Evolutionary conservation across 1,284 basidiomycete species (phyloP).

Genomic region (Melanopsichium pennsylvanicum): DNA sequence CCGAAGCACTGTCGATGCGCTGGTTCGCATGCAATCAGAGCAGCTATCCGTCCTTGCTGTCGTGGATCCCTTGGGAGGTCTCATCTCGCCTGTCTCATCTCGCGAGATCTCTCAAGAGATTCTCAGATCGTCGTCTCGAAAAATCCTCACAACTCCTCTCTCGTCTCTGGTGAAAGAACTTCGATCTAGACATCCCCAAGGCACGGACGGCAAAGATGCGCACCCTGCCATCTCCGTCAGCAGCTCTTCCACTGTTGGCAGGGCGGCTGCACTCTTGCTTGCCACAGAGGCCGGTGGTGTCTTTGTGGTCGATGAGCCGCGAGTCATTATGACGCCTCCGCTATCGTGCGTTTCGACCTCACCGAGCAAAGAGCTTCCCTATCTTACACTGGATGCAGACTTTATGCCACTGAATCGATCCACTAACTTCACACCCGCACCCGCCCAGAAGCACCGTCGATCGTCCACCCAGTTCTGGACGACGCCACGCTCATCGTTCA

Average conservation of each 20-base stretch:
- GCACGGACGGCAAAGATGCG: conserved; percentile 37
- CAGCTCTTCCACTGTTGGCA: conserved; percentile 18
- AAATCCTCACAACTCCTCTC: conserved; percentile 40
- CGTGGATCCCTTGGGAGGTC: conserved; percentile 34
- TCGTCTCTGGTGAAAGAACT: conserved; percentile 31
- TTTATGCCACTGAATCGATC: conserved; percentile 26
- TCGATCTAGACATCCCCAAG: conserved; percentile 35
- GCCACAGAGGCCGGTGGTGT: conserved; percentile 28
- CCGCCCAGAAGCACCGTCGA: conserved; percentile 31
- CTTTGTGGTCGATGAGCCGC: conserved; percentile 37
- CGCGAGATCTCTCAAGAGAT: conserved; percentile 38
- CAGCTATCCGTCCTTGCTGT: conserved; percentile 26
- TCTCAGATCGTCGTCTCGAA: conserved; percentile 28
- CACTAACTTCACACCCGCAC: conserved; percentile 25
- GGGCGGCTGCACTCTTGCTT: conserved; percentile 37
- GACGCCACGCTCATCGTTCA: conserved; percentile 22
- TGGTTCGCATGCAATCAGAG: conserved; percentile 39
- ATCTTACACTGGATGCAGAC: conserved; percentile 23
- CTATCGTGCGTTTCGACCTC: conserved; percentile 36
- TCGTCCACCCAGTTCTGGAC: conserved; percentile 44
- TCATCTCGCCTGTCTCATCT: conserved; percentile 39
- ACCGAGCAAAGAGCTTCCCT: conserved; percentile 20
- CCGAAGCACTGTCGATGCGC: conserved; percentile 36
- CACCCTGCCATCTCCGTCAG: conserved; percentile 42
- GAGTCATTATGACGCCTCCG: conserved; percentile 40